Base-by-base conservation (phyloP, 768 basidiomycete species). In the Naganishia vishniacii region DNA sequence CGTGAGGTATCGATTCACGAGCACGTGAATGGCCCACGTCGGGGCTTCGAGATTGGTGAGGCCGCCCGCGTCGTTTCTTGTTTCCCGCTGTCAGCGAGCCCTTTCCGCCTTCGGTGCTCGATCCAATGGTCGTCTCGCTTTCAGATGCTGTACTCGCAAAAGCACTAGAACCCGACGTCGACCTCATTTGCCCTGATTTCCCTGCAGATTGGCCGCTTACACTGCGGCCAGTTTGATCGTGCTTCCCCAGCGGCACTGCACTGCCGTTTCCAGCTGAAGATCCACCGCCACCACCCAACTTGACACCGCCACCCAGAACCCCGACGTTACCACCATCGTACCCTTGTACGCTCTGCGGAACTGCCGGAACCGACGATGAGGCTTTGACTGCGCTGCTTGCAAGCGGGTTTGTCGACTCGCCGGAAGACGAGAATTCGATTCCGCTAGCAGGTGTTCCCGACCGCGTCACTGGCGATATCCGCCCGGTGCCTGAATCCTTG, bases 241-340 rank as follows among this genome's bases (percentile, higher is more conserved):
- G 62, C 42, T 44, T 51, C 1, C 48, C 62, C 4, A 20, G 26
- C 16, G 41, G 31, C 11, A 26, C 11, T 3, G 29, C 7, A 11
- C 23, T 41, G 25, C 40, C 32, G 40, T 26, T 56, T 20, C 49
- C 49, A 15, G 62, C 40, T 5, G 49, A 13, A 31, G 62, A 34
- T 4, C 49, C 65, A 15, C 63, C 67, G 8, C 66, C 66, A 4
- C 77, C 77, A 32, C 77, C 77, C 11, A 78, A 70, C 62, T 77
- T 77, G 61, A 78, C 77, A 20, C 77, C 77, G 16, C 77, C 77
- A n/a, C 77, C 77, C 7, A 78, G 67, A 44, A 76, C 76, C 23
- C 74, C 77, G 26, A 78, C 77, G 58, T 78, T 78, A 15, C 76
- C 77, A 23, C 75, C 75, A 59, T 78, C 77, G 66, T 78, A 78